Evolutionary conservation across 2,329 filamentous ascomycete species (phyloP), one percentile per base, ranked within the genome.

Genomic region (Fusarium ambrosium): DNA sequence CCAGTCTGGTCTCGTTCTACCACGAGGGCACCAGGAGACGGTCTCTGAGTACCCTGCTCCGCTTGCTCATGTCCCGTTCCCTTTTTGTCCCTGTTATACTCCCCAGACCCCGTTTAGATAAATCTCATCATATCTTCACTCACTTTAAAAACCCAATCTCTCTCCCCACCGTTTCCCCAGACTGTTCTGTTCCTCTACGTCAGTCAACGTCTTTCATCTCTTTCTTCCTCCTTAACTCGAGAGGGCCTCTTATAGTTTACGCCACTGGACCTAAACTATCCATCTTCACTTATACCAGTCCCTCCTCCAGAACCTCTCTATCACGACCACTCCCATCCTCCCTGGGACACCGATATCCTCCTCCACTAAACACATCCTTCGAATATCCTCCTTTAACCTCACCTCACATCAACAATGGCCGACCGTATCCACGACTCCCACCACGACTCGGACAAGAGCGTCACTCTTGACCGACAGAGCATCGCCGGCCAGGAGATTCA

Each of bases 401-500:
- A 24, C 22, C 27, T 43, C 18, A 20, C 27, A 13, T n/a, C 29
- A 45, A 72, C 29, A 75, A 79, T 79, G 77, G 76, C 70, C 66
- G 74, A 78, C 58, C 68, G 67, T 43, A 66, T 74, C 29, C 65
- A 76, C 60, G 77, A 78, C 55, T 66, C 66, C 9, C 68, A 70
- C 24, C 68, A 73, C 59, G 76, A 77, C 66, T 79, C 75, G 41
- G 78, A 79, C 66, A 78, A 79, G 73, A 77, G 43, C 16, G 66
- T 65, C 24, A 71, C 76, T 7, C 64, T 79, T 32, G 78, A 79
- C 32, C 72, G 72, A 14, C 70, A 70, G 41, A 74, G 69, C 63
- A 66, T 62, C 22, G 32, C 62, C 18, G 56, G 53, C 9, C 75
- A 77, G 53, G 72, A 74, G 45, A 66, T 78, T 24, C 75, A 74